These are phyloP conservation scores for Diaporthe sp. DNA, from an alignment of 2,329 filamentous ascomycete genomes.

Conservation along the genomic window DNA sequence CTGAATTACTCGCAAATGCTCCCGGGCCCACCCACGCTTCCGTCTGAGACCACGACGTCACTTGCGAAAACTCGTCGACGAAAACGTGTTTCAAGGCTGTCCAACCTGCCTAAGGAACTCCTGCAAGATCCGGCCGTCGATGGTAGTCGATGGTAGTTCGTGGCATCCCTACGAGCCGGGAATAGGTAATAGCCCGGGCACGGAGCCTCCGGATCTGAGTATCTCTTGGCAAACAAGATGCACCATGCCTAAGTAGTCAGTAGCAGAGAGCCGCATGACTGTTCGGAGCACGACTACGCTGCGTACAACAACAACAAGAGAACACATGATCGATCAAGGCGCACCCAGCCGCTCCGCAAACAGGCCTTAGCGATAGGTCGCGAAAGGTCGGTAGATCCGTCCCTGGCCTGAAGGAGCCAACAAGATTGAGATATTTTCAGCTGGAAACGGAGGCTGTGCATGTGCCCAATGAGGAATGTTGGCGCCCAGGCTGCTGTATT, in stretches of 20 bases:
- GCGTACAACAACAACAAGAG: not conserved
- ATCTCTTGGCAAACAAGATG: constrained; percentile 24
- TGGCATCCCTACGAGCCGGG: not conserved
- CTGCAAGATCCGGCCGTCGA: not conserved
- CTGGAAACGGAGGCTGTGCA: constrained; percentile 23
- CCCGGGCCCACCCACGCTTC: constrained; percentile 29
- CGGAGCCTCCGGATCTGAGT: constrained; percentile 15
- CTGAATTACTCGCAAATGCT: constrained; percentile 40
- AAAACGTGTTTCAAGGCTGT: constrained; percentile 28
- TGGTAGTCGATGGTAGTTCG: not conserved
- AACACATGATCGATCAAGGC: not conserved
- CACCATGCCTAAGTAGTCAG: constrained; percentile 5
- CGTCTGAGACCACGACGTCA: constrained; percentile 35
- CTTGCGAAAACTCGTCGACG: constrained; percentile 15
- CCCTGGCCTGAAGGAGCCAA: constrained; percentile 13
- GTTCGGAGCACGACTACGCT: not conserved
- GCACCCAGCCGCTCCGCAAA: constrained; percentile 17
- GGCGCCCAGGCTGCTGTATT: constrained; percentile 8
- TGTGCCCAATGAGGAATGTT: not conserved
- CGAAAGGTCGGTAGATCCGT: constrained; percentile 26
- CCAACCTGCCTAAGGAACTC: constrained; percentile 8
- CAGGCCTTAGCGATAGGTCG: constrained; percentile 14
- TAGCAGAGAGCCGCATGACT: not conserved
- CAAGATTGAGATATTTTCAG: constrained; percentile 29
- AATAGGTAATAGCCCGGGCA: not conserved